These are phyloP conservation scores for Alternaria longipes DNA, from an alignment of 2,329 filamentous ascomycete species.

Conservation along the genomic window DNA sequence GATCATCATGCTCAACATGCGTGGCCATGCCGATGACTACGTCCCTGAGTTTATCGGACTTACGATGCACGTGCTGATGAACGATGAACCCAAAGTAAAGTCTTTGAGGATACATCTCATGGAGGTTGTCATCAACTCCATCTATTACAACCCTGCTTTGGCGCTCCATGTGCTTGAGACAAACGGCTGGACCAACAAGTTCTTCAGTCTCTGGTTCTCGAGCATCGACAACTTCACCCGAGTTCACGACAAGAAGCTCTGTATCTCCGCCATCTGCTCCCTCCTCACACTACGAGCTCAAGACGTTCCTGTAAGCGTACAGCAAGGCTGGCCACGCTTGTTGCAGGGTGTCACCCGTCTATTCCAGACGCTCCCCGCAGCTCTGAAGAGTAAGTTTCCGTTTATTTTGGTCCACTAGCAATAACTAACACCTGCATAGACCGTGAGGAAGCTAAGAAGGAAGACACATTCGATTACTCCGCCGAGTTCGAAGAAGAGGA, in stretches of 20 bases:
- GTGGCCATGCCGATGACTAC: constrained; percentile 86
- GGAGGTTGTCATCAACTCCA: constrained; percentile 98
- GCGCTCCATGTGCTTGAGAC: constrained; percentile 87
- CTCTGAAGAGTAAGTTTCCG: constrained; percentile 76
- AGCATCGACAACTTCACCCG: constrained; percentile 92
- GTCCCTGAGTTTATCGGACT: constrained; percentile 88
- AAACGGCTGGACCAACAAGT: constrained; percentile 96
- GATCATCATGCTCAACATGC: constrained; percentile 94
- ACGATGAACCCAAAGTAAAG: constrained; percentile 84
- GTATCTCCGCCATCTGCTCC: constrained; percentile 89
- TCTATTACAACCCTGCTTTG: constrained; percentile 94
- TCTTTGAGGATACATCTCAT: constrained; percentile 95
- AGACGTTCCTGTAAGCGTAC: constrained; percentile 89
- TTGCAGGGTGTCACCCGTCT: constrained; percentile 88
- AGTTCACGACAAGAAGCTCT: constrained; percentile 98
- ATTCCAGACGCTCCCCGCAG: constrained; percentile 89
- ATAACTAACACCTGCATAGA: constrained; percentile 59
- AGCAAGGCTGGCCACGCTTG: constrained; percentile 92
- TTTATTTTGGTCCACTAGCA: constrained; percentile 15
- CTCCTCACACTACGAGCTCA: constrained; percentile 81
- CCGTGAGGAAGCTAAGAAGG: constrained; percentile 89
- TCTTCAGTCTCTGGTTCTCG: constrained; percentile 98
- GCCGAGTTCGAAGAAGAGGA: constrained; percentile 80
- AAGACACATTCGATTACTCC: constrained; percentile 77
- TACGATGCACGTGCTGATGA: constrained; percentile 82